Base-by-base conservation (phyloP, 2,329 filamentous ascomycete genomes). In the Rhynchosporium agropyri region DNA sequence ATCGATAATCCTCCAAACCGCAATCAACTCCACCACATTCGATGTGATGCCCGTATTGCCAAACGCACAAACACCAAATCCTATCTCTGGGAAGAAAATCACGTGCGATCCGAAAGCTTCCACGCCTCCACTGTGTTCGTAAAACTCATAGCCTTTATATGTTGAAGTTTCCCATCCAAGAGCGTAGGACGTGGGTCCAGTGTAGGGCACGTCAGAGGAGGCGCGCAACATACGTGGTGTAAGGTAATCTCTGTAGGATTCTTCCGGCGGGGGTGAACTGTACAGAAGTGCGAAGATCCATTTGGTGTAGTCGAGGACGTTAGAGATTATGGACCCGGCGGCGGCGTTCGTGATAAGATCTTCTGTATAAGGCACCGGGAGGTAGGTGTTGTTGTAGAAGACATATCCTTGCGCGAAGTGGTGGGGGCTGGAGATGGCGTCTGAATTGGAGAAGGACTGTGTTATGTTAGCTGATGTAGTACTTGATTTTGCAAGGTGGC, bases 231-330 rank as follows among this genome's bases (percentile, higher is more conserved):
- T 61, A 15, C 40, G 59, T 42, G 74, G 75, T 42, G 66, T 74
- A 62, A 70, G 73, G 28, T 80, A 63, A 13, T 74, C 73, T 38
- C 65, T 63, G 62, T 77, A 74, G 2, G 71, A 74, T 12, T 68
- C 66, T 61, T 58, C 61, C 7, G 76, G 73, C 33, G 78, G 76
- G 13, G 70, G 72, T 2, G 72, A 70, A 42, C 68, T 70, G n/a
- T 76, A 69, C 29, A 86, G 72, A 29, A 84, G 73, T 26, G 79
- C 80, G 31, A 75, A 73, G 2, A 84, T 67, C 83, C 83, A 87
- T 67, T 78, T 79, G 1, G 76, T 70, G 68, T 83, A 84, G 72
- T 85, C 83, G 7, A 75, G 58, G 1, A 80, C 80, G 53, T 77
- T 81, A 28, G 79, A 80, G 28, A 84, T 74, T 28, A 81, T 74